phyloP scores from a whole-genome alignment of 2,329 filamentous ascomycete species.

The Laburnicola sp. region DNA sequence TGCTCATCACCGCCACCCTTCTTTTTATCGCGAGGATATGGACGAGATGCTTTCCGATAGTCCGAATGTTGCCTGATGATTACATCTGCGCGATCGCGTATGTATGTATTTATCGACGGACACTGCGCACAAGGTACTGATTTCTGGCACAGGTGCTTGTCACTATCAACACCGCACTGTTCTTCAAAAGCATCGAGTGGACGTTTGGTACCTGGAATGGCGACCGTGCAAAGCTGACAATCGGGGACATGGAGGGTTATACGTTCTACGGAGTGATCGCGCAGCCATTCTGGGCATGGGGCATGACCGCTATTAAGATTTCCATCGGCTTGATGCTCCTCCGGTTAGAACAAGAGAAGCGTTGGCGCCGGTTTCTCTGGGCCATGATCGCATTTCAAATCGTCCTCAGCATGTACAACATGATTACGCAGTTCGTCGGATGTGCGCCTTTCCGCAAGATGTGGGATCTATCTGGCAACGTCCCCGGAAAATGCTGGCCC shows the following conservation, averaged over 20 bases:
- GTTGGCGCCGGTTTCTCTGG: constrained; percentile 22
- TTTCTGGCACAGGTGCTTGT: constrained; percentile 13
- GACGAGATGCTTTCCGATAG: constrained; percentile 18
- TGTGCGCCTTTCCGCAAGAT: constrained; percentile 19
- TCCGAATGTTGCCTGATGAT: constrained; percentile 21
- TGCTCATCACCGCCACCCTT: constrained; percentile 16
- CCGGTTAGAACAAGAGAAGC: constrained; percentile 14
- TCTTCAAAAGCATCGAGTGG: constrained; percentile 19
- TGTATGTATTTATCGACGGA: constrained; percentile 10
- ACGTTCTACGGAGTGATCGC: constrained; percentile 18
- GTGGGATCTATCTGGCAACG: constrained; percentile 18
- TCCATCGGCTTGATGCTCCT: constrained; percentile 24
- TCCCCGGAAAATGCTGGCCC: constrained; percentile 19
- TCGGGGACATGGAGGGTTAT: constrained; percentile 15
- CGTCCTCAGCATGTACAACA: constrained; percentile 19
- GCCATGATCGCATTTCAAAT: constrained; percentile 18
- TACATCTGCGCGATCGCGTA: constrained; percentile 20
- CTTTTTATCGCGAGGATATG: constrained; percentile 22
- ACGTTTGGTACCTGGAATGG: constrained; percentile 8
- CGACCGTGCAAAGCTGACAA: constrained; percentile 9
- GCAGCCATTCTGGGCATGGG: constrained; percentile 26
- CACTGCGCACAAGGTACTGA: not conserved
- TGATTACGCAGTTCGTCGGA: constrained; percentile 17
- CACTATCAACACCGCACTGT: constrained; percentile 16
- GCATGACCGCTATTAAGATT: constrained; percentile 21